Evolutionary conservation across 2,329 filamentous ascomycete species (phyloP), one percentile per base, ranked within the genome.

Genomic region (Claviceps humidiphila): DNA sequence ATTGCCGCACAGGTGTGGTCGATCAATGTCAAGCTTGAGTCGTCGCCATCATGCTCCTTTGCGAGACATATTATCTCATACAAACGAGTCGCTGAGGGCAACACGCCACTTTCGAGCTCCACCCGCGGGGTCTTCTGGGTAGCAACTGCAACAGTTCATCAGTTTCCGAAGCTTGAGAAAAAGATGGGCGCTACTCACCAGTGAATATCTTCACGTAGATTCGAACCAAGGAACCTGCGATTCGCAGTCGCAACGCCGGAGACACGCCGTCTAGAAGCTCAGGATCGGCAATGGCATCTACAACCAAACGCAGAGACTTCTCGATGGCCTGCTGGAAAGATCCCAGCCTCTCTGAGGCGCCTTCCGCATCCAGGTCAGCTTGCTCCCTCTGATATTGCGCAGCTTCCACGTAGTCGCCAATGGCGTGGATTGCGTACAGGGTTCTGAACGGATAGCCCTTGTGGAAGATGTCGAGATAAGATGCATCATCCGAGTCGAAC

Each of bases 341-440:
- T 52, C 11, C 48, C 45, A 37, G 37, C 7, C 34, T 39, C 20
- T 24, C 22, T 17, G 45, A 22, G 24, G 26, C 42, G 38, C 11
- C 38, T 8, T 46, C 41, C 17, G 26, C 30, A n/a, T 41, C 1
- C 38, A 47, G 3, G 63, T 60, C 22, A 70, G 70, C 48, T 61
- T 59, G 24, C 16, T 24, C 47, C 38, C 30, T 47, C 42, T 51
- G 59, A 58, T 60, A 68, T 62, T 70, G 69, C 55, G 67, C 58
- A 8, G 60, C 67, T 26, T 72, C 68, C 41, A 89, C 72, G 62
- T 82, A 84, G 51, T 81, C 75, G 22, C 74, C 70, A 41, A 95
- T 71, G 1, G 82, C 79, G 60, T 84, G 76, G 1, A 89, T 68
- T 2, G 84, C 84, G 63, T 90, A 94, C 0, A 89, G 72, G 2